Conservation (phyloP, 1,284 basidiomycete genomes). For the Trichosporon coremiiforme region DNA sequence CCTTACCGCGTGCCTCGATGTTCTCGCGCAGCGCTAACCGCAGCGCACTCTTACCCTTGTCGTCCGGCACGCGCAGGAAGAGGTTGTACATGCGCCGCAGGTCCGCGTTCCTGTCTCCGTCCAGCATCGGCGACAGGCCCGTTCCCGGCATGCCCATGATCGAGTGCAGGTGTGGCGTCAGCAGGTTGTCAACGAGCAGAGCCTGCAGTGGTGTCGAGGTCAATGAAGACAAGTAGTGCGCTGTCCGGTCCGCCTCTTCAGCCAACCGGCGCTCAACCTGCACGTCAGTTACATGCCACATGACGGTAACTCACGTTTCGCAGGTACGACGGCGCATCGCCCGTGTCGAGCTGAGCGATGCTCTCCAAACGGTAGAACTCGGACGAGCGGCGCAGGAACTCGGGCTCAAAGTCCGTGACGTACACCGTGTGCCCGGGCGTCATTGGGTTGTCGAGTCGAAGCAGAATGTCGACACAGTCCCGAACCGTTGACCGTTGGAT, state of each 20-base stretch:
- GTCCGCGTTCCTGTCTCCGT: slow-evolving; percentile 75
- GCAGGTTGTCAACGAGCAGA: slow-evolving; percentile 75
- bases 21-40: slow-evolving; percentile 73
- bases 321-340: slow-evolving; percentile 82
- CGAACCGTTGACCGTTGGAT: slow-evolving; percentile 91
- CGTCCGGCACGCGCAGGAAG: slow-evolving; percentile 68
- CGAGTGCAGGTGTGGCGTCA: slow-evolving; percentile 73
- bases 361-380: slow-evolving; percentile 81
- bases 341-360: slow-evolving; percentile 67
- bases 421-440: slow-evolving; percentile 67
- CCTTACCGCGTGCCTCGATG: slow-evolving; percentile 73
- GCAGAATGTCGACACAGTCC: slow-evolving; percentile 84
- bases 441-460: slow-evolving; percentile 57
- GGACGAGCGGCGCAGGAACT: slow-evolving; percentile 74
- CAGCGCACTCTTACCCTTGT: slow-evolving; percentile 66
- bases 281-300: not conserved
- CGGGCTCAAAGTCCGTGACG: slow-evolving; percentile 80
- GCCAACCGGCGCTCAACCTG: slow-evolving; percentile 82
- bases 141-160: slow-evolving; percentile 81
- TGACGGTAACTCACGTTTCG: slow-evolving; percentile 64
- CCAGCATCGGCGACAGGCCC: slow-evolving; percentile 86
- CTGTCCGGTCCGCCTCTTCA: slow-evolving; percentile 83
- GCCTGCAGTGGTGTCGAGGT: slow-evolving; percentile 71
- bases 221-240: slow-evolving; percentile 80
- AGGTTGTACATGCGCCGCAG: slow-evolving; percentile 79